Base-by-base conservation (phyloP, 345 rosid genomes). In the Rhizophora apiculata region DNA sequence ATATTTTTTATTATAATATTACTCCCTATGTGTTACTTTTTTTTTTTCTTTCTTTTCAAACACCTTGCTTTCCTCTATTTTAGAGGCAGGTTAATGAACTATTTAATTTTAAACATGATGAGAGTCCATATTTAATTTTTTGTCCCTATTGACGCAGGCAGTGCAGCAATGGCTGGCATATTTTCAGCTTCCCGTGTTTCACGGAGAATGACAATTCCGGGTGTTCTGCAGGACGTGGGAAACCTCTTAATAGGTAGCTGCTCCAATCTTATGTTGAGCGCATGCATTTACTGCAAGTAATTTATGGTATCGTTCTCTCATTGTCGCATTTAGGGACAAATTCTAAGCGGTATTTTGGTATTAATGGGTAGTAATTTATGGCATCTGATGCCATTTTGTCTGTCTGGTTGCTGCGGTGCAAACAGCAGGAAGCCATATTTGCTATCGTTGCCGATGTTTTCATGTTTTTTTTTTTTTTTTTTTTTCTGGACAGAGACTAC, bases 191-290 rank as follows among this genome's bases (percentile, higher is more conserved):
- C 64, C 97, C 97, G 2, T 93, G 91, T 55, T 85, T 82, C 76
- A 85, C 80, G 0, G 96, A 89, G 81, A 91, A 84, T 39, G 96
- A 95, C 15, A 91, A 91, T 72, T 85, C 98, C 0, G 93, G 96
- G 10, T 89, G 98, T 70, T 91, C 89, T 71, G 85, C 89, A 15
- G 95, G 98, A 46, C 77, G 89, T 21, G 98, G 98, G 5, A 95
- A 93, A 82, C 75, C 97, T n/a, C 91, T 91, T 19, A 88, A 75
- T 63, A 74, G 76, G 56, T 93, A 97, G 96, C 71, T 93, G 76
- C 84, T 79, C 53, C 89, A 89, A 78, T 86, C 97, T 8, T 85
- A 80, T 21, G 95, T 88, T 73, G 95, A 93, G 72, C 82, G 96
- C 77, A 93, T 89, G 97, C 98, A 93, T 87, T 72, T 91, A 66